Base-by-base conservation (phyloP, 768 basidiomycete species). In the Suillus fuscotomentosus region DNA sequence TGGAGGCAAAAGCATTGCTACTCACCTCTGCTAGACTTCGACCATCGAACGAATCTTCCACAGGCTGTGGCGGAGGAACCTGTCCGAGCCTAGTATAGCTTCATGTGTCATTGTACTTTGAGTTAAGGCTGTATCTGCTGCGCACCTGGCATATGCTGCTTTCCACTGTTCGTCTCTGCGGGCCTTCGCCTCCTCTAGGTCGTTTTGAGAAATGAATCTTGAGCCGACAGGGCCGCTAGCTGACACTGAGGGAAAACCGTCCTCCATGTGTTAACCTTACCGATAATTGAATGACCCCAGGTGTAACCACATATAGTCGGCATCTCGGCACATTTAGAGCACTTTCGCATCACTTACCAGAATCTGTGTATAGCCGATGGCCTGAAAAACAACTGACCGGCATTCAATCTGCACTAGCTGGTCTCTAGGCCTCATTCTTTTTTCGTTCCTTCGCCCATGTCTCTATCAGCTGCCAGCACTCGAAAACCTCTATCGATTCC, bases 21-120 rank as follows among this genome's bases (percentile, higher is more conserved):
- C 89, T 80, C 79, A 91, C 93, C 88, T 95, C 93, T 77, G 92
- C 93, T 48, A 95, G 82, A 75, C 92, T 94, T 69, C 93, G 82
- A 60, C 93, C 93, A 74, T 95, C 93, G 71, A 88, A 92, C 3
- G 81, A 81, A 63, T 94, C 93, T 70, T 92, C 91, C 36, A 81
- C 81, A 45, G 89, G 91, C 70, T 84, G 86, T 6, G 88, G 86
- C 3, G 91, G 93, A 10, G 93, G 93, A 63, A 91, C 92, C 74
- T 94, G 94, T 59, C 93, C 93, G 11, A 94, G 82, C 66, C 92
- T 92, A 51, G 63, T 60, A 63, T 39, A 67, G 55, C 45, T 53
- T 22, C 60, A 17, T 27, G 60, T 24, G 56, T 41, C 56, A 24
- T 51, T 8, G 38, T 56, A 15, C 54, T 59, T 48, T 38, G 36